Conservation (phyloP, 2,329 filamentous ascomycete species). For the Beauveria varroae region DNA sequence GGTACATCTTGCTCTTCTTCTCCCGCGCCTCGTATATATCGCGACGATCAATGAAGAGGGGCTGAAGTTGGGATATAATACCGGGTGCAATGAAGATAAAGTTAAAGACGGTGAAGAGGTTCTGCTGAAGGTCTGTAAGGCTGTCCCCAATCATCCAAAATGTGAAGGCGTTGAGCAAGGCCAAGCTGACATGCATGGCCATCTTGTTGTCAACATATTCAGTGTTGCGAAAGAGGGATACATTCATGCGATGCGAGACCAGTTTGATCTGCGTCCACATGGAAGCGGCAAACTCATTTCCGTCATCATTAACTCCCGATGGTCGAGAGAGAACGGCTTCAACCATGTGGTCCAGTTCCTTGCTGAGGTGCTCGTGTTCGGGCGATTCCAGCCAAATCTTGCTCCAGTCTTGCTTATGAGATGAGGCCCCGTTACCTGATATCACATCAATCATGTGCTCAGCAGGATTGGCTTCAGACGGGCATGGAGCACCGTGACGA, state of each 20-base stretch:
- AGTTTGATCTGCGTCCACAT: background rate
- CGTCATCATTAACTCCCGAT: slow-evolving; percentile 25
- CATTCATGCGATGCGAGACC: background rate
- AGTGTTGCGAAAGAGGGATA: slow-evolving; percentile 25
- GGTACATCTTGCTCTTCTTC: slow-evolving; percentile 42
- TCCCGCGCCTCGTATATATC: slow-evolving; percentile 43
- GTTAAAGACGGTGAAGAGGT: background rate
- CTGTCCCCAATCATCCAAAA: background rate
- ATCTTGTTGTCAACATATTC: too few relatives aligned
- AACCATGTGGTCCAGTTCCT: too few relatives aligned
- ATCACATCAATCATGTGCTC: background rate
- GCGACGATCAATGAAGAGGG: slow-evolving; percentile 38
- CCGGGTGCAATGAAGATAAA: slow-evolving; percentile 22
- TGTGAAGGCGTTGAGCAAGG: slow-evolving; percentile 16
- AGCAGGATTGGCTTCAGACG: background rate
- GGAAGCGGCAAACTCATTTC: background rate
- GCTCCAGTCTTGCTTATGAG: too few relatives aligned
- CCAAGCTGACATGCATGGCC: too few relatives aligned
- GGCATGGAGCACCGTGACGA: background rate
- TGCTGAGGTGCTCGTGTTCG: too few relatives aligned
- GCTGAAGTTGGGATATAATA: slow-evolving; percentile 29
- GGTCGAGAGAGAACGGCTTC: too few relatives aligned
- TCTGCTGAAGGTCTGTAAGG: background rate
- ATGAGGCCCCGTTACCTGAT: background rate
- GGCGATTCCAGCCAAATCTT: too few relatives aligned